Evolutionary conservation across 2,329 filamentous ascomycete species (phyloP).

Genomic region (Penicillium palitans): DNA sequence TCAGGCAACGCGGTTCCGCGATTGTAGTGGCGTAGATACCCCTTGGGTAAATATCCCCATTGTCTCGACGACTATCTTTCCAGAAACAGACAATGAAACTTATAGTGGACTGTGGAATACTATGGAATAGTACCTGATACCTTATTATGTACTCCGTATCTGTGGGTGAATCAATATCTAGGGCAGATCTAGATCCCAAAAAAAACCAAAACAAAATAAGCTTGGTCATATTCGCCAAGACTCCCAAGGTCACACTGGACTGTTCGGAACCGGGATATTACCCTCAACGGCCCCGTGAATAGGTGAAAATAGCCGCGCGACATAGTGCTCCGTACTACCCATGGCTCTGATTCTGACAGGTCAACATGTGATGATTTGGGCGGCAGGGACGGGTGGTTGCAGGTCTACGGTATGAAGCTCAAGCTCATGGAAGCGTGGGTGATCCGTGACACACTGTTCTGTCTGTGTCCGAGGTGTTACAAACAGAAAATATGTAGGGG

Average conservation of each 20-base stretch:
- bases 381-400: constrained; percentile 18
- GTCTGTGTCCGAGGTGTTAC: constrained; percentile 18
- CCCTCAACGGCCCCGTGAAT: neutral
- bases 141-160: neutral
- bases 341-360: neutral
- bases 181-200: neutral
- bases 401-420: constrained; percentile 13
- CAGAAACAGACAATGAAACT: neutral
- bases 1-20: neutral
- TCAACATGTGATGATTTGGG: constrained; percentile 17
- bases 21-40: neutral
- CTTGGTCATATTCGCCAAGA: constrained; percentile 6
- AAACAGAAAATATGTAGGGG: constrained; percentile 5
- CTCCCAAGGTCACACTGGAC: constrained; percentile 5
- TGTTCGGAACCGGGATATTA: constrained; percentile 1
- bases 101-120: neutral
- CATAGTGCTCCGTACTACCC: neutral
- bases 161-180: neutral
- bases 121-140: neutral
- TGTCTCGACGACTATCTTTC: neutral
- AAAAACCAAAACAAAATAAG: neutral
- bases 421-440: constrained; percentile 16
- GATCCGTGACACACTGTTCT: constrained; percentile 10
- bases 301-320: constrained; percentile 11
- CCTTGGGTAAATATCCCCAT: neutral